Evolutionary conservation across 2,329 filamentous ascomycete genomes (phyloP).

Genomic region (Arthrobotrys musiformis): DNA sequence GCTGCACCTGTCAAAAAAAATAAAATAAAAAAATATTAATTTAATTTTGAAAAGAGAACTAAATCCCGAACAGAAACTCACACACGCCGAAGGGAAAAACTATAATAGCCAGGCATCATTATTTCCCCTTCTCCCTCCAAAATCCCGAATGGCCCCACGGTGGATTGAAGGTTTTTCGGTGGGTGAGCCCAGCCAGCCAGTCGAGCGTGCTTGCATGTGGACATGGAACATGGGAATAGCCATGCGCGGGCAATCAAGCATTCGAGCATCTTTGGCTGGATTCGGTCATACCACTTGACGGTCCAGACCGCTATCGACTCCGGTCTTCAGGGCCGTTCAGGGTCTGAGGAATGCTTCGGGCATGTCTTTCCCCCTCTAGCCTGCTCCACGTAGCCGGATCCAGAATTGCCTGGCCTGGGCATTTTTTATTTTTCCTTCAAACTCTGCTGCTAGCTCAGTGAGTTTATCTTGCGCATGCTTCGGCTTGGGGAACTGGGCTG

Average conservation of each 20-base stretch:
- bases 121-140: slow-evolving; percentile 13
- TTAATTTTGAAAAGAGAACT: background rate
- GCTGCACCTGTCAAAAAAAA: slow-evolving; percentile 19
- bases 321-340: slow-evolving; percentile 27
- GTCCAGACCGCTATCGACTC: slow-evolving; percentile 28
- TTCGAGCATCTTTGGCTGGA: slow-evolving; percentile 22
- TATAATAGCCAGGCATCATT: background rate
- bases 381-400: slow-evolving; percentile 34
- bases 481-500: background rate
- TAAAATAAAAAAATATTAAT: background rate
- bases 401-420: slow-evolving; percentile 15
- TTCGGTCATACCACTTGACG: slow-evolving; percentile 28
- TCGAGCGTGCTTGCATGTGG: slow-evolving; percentile 40
- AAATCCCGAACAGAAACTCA: slow-evolving; percentile 1
- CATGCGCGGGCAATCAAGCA: slow-evolving; percentile 36
- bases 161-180: slow-evolving; percentile 10
- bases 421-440: slow-evolving; percentile 6
- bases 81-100: no score
- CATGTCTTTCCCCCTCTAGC: slow-evolving; percentile 33
- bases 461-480: slow-evolving; percentile 4
- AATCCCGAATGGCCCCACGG: background rate
- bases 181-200: no score
- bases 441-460: no score
- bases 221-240: slow-evolving; percentile 21
- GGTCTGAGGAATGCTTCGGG: slow-evolving; percentile 52